Evolutionary conservation across 495 filamentous ascomycete species (phyloP), one percentile per base, ranked within the genome.

Genomic region (Daldinia vernicosa): DNA sequence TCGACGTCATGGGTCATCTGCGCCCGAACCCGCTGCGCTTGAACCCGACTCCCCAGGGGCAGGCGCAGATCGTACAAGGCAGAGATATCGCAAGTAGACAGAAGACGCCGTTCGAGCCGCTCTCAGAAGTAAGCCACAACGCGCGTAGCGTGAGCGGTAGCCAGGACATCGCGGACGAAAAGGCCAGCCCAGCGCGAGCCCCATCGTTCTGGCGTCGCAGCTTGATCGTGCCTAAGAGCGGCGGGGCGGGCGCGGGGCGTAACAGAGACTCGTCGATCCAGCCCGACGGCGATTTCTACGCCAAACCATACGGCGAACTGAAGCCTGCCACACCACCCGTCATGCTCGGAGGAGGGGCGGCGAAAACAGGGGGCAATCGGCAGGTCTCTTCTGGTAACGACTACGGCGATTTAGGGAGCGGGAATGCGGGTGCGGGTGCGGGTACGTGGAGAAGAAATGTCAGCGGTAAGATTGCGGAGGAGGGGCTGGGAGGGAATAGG

Each of bases 391-490:
- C 81, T 76, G 88, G 80, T 72, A 90, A 81, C 77, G 90, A 90
- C 74, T 90, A 88, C n/a, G 68, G 60, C 66, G 86, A 88, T 26
- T 78, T 86, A 14, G 85, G 83, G 17, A 62, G 81, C 77, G 62
- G 82, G 15, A 26, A n/a, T 77, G 74, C 32, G 8, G 50, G 67
- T 11, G 59, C 60, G 19, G 80, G 69, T 77, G 74, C 32, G 8
- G 50, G 67, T 11, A 61, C 60, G 19, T 80, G 69, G 59, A 80
- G 79, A 55, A 83, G 93, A 57, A 89, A 93, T 71, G 93, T 95
- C 9, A 95, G 92, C 73, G 94, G 93, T 3, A 93, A 93, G 79
- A 81, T 92, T 52, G 94, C 89, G 1, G 94, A 97, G 79, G 94
- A 97, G 79, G 94, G 94, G 37, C 24, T 74, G 66, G 74, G 57